Percentiles rank a stretch among this genome's conserved stretches.
Conservation (phyloP, 805 yeast genomes). For the Ogataea polymorpha region DNA sequence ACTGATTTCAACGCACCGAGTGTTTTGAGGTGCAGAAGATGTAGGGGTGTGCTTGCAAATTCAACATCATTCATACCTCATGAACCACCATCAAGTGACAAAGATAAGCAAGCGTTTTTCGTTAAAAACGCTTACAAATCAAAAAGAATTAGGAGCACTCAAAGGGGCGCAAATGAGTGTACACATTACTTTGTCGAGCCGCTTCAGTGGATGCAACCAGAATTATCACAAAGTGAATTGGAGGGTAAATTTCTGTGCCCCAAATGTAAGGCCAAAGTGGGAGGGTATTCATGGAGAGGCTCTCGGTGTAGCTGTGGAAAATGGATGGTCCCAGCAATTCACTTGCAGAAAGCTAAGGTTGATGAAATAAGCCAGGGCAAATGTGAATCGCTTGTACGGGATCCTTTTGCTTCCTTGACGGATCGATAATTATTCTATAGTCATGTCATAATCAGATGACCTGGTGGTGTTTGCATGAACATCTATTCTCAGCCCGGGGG, state of each 20-base stretch:
- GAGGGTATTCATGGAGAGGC: slow-evolving; percentile 94
- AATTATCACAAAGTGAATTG: slow-evolving; percentile 65
- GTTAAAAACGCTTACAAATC: slow-evolving; percentile 61
- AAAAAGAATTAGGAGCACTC: slow-evolving; percentile 54
- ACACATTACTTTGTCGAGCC: slow-evolving; percentile 91
- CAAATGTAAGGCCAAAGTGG: slow-evolving; percentile 79
- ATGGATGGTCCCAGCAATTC: slow-evolving; percentile 93
- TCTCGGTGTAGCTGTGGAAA: slow-evolving; percentile 90
- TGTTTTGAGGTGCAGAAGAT: slow-evolving; percentile 70
- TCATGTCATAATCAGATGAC: slow-evolving; percentile 31
- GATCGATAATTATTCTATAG: slow-evolving; percentile 22
- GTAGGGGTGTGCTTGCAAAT: slow-evolving; percentile 69
- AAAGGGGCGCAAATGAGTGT: slow-evolving; percentile 59
- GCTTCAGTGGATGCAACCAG: slow-evolving; percentile 84
- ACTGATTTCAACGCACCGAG: slow-evolving; percentile 1
- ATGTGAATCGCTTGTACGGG: background rate
- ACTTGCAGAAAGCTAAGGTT: slow-evolving; percentile 74
- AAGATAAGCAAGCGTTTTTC: slow-evolving; percentile 64
- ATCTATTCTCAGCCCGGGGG: slow-evolving; percentile 16
- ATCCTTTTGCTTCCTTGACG: background rate
- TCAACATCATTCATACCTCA: slow-evolving; percentile 63
- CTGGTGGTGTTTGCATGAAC: slow-evolving; percentile 13
- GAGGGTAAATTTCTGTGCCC: slow-evolving; percentile 90
- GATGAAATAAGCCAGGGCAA: slow-evolving; percentile 46
- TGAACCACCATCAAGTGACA: slow-evolving; percentile 55